A percentile compares a stretch with the other conserved stretches of the same genome.
phyloP scores from a whole-genome alignment of 164 flowering plant species.

The Nymphaea thermarum region DNA sequence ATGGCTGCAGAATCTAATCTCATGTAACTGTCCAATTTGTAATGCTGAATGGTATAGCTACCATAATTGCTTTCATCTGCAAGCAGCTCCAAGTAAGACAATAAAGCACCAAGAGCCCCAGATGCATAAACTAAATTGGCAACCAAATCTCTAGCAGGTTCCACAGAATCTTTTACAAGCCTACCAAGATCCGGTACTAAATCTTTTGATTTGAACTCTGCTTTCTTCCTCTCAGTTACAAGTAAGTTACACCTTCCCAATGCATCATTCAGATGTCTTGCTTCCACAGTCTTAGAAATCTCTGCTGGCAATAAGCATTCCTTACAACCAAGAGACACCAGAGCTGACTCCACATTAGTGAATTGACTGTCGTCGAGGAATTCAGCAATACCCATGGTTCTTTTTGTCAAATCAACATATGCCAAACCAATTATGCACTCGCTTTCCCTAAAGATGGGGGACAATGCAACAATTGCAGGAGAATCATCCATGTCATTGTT shows the following conservation, averaged over 20 bases:
- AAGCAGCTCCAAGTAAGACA: constrained; percentile 80
- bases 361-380: constrained; percentile 95
- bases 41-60: constrained; percentile 40
- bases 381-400: constrained; percentile 75
- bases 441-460: constrained; percentile 44
- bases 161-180: constrained; percentile 81
- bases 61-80: constrained; percentile 85
- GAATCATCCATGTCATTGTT: constrained; percentile 96
- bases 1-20: constrained; percentile 96
- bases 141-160: constrained; percentile 71
- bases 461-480: constrained; percentile 62
- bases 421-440: constrained; percentile 73
- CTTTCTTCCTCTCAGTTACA: constrained; percentile 82
- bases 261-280: constrained; percentile 45
- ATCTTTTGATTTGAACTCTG: constrained; percentile 75
- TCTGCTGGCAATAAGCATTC: constrained; percentile 82
- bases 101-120: constrained; percentile 55
- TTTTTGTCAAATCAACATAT: constrained; percentile 64
- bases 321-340: constrained; percentile 88
- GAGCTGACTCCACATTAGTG: constrained; percentile 81
- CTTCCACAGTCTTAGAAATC: constrained; percentile 44
- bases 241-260: constrained; percentile 72
- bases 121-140: constrained; percentile 66
- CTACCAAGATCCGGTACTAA: constrained; percentile 79
- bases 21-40: constrained; percentile 73